Evolutionary conservation across 768 basidiomycete species (phyloP).

Genomic region (Coprinopsis sp.): DNA sequence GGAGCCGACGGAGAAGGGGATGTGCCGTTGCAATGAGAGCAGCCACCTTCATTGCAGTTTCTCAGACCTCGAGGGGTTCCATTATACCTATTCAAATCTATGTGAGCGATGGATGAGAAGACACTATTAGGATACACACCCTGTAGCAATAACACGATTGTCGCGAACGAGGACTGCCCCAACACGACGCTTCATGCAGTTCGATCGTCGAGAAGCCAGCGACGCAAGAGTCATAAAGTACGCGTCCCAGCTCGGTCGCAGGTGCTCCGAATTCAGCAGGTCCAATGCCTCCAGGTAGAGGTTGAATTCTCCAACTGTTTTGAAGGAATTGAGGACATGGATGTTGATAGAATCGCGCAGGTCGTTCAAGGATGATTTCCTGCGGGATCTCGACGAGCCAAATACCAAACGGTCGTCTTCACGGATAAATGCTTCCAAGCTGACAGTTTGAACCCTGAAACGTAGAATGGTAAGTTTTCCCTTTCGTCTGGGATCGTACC

Average conservation of each 20-base stretch:
- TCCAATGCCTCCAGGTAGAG: conserved; percentile 63
- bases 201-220: conserved; percentile 83
- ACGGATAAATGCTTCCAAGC: conserved; percentile 70
- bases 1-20: conserved; percentile 39
- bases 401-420: conserved; percentile 69
- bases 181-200: conserved; percentile 96
- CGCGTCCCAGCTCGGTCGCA: conserved; percentile 90
- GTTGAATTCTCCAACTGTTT: conserved; percentile 47
- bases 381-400: conserved; percentile 30
- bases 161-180: conserved; percentile 90
- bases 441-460: conserved; percentile 17
- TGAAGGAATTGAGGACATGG: conserved; percentile 62
- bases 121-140: conserved; percentile 38
- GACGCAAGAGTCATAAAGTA: conserved; percentile 98
- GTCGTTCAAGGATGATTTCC: conserved; percentile 24
- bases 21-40: conserved; percentile 67
- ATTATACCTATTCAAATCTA: conserved; percentile 63
- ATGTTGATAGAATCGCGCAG: conserved; percentile 53
- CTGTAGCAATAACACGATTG: conserved; percentile 73
- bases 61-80: conserved; percentile 87
- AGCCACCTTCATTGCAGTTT: conserved; percentile 94
- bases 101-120: conserved; percentile 1
- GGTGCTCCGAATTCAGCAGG: conserved; percentile 63
- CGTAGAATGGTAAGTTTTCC: conserved; percentile 5
- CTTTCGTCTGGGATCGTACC: not conserved